Base-by-base conservation (phyloP, 345 rosid species). In the Brassica carinata region DNA sequence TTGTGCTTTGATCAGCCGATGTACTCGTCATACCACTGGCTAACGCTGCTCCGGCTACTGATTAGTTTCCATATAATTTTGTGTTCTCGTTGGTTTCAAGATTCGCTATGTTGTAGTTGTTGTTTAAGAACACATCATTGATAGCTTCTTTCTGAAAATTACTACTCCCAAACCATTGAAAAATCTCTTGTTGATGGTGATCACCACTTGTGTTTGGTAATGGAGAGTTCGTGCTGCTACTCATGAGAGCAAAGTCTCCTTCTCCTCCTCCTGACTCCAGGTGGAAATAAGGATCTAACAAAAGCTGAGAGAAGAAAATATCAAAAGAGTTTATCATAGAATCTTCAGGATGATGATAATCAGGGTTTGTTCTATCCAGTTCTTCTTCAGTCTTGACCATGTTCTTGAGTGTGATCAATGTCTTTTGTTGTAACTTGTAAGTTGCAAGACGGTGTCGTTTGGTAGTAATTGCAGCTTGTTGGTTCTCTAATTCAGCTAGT, bases 1-100 rank as follows among this genome's bases (percentile, higher is more conserved):
- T 76, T 27, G 72, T 82, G 63, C 90, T 89, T 83, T 81, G 84
- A 67, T 88, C 93, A 0, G 69, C 88, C 0, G 93, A 87, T 82
- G 85, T 82, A 73, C 75, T 83, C 33, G 86, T 87, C 0, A 83
- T 69, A 74, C 82, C 48, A 67, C 87, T 75, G 34, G 71, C 77
- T 27, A 79, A 69, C 64, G 63, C 68, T 15, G 34, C 67, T 27
- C 81, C 70, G 15, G 72, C 83, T 33, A 68, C 72, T 65, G 65
- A 68, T 33, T 43, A 74, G 59, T 78, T 45, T 72, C 48, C 76
- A 64, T 72, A 85, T 64, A 77, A 14, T 33, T 40, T 76, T 40
- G 77, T 66, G 77, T 76, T 71, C 45, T 76, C 57, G 59, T 71
- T 71, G 33, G 69, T 76, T 64, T 65, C 77, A 76, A 64, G 74